Evolutionary conservation across 179 eudicot genomes (phyloP), one percentile per base, ranked within the genome.

Genomic region (Monotropa hypopitys): DNA sequence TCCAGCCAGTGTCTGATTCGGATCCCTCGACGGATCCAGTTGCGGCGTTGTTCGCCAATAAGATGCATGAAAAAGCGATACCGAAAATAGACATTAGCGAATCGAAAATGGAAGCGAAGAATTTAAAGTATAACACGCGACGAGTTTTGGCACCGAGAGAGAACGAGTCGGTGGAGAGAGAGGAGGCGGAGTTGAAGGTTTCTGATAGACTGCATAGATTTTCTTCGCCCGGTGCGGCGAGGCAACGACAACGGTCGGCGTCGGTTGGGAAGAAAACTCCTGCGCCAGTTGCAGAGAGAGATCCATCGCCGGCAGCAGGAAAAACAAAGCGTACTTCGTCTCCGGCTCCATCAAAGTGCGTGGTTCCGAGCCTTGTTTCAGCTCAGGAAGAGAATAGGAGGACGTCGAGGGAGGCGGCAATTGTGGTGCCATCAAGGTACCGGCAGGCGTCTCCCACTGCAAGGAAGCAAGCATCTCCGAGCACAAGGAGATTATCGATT

Each of bases 391-490:
- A 96, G 79, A 89, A 79, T 18, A 76, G 94, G 74, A 84, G 75
- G 77, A 43, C 78, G 2, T 81, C 86, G 5, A 90, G 80, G 77
- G 99, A 96, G 81, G 87, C 97, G 33, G 93, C 97, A 3, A 96
- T 96, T 3, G 85, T 93, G 0, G 99, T 96, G 32, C 98, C 98
- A 12, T 96, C 99, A 0, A 90, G 99, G 84, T 94, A 94, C 74
- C 72, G 98, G 63, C 97, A 92, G 86, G 92, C 95, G 2, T 93
- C 99, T 0, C 97, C 99, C 0, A 85, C 81, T 4, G 80, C 83
- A 46, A 76, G 96, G 81, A 81, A 89, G 84, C 90, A 83, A 85
- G 81, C 91, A 0, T 72, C 88, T 11, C 88, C 93, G 0, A 84
- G 82, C 23, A 76, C 90, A 1, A 88, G 97, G 87, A 83, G 97